Conservation (phyloP, 352 stramenopile genomes). For the Globisporangium cystogenes region DNA sequence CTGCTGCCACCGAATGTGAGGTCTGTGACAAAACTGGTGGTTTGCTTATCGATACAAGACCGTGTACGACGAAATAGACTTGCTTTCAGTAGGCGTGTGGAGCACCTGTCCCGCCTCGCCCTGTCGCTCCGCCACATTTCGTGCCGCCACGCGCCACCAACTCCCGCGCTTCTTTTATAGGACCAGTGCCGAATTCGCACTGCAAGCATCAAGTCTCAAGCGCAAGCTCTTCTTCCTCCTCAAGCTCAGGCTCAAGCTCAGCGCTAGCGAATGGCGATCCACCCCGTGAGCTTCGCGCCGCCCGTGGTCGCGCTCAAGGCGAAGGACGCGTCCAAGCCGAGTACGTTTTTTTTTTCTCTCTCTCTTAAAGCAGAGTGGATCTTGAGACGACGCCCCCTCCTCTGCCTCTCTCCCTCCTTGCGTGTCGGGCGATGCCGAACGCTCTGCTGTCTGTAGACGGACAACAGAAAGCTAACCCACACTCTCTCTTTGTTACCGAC, state of each 20-base stretch:
- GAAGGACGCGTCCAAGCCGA: slow-evolving; percentile 10
- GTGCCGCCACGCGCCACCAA: too few species aligned
- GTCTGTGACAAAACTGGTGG: too few species aligned
- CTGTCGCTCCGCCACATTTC: too few species aligned
- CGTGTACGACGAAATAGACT: too few species aligned
- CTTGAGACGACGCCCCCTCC: too few species aligned
- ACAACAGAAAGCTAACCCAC: neutral
- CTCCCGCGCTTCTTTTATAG: neutral
- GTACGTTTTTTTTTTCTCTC: slow-evolving; percentile 2
- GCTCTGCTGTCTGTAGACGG: slow-evolving; percentile 5
- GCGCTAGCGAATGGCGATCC: slow-evolving; percentile 6
- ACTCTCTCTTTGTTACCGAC: neutral
- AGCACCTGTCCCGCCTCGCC: too few species aligned
- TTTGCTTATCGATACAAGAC: too few species aligned
- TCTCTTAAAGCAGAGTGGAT: too few species aligned
- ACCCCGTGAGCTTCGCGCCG: slow-evolving; percentile 2
- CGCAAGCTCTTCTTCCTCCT: too few species aligned
- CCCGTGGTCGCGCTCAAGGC: slow-evolving; percentile 5
- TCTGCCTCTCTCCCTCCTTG: neutral
- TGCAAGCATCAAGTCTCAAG: slow-evolving; percentile 3
- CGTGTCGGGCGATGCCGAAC: neutral
- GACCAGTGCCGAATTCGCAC: neutral
- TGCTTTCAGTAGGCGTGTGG: too few species aligned
- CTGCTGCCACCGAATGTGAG: too few species aligned
- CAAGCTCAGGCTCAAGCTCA: too few species aligned